A percentile compares a stretch with the other conserved stretches of the same genome.
Conservation (phyloP, 2,329 filamentous ascomycete species). For the Lachnellula willkommii region DNA sequence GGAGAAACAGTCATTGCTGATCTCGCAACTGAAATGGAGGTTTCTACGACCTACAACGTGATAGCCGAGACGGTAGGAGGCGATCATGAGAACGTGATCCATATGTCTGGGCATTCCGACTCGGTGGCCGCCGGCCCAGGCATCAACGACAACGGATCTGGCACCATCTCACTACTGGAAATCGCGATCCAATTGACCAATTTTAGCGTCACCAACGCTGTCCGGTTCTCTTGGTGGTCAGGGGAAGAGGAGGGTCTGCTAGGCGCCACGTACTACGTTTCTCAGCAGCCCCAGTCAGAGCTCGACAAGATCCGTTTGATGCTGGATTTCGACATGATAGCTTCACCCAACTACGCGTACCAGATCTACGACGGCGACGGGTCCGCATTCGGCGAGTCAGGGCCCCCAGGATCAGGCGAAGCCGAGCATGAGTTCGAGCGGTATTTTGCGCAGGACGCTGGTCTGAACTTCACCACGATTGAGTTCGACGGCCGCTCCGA, state of each 20-base stretch:
- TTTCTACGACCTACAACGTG: conserved; percentile 40
- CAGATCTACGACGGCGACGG: conserved; percentile 65
- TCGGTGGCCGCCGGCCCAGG: conserved; percentile 53
- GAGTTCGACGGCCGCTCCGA: conserved; percentile 72
- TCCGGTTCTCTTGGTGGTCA: conserved; percentile 63
- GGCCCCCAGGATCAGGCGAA: conserved; percentile 55
- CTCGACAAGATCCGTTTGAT: conserved; percentile 58
- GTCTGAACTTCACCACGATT: conserved; percentile 10
- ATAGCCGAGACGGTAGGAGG: conserved; percentile 55
- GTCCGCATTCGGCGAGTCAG: conserved; percentile 63
- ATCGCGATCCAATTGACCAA: conserved; percentile 52
- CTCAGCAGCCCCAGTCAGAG: conserved; percentile 46
- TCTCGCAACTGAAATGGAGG: conserved; percentile 2
- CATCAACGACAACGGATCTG: conserved; percentile 34
- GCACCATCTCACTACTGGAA: conserved; percentile 48
- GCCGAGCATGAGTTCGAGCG: conserved; percentile 16
- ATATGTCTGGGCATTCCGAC: conserved; percentile 59
- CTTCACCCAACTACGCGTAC: conserved; percentile 57
- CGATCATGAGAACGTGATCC: conserved; percentile 57
- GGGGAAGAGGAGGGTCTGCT: conserved; percentile 60
- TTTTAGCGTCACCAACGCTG: conserved; percentile 57
- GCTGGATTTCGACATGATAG: conserved; percentile 48
- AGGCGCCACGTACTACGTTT: conserved; percentile 56
- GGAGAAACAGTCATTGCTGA: conserved; percentile 12
- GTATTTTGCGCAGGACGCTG: conserved; percentile 13